A percentile compares a stretch with the other conserved stretches of the same genome.
Evolutionary conservation across 2,329 filamentous ascomycete genomes (phyloP).

Genomic region (Alternaria longipes): DNA sequence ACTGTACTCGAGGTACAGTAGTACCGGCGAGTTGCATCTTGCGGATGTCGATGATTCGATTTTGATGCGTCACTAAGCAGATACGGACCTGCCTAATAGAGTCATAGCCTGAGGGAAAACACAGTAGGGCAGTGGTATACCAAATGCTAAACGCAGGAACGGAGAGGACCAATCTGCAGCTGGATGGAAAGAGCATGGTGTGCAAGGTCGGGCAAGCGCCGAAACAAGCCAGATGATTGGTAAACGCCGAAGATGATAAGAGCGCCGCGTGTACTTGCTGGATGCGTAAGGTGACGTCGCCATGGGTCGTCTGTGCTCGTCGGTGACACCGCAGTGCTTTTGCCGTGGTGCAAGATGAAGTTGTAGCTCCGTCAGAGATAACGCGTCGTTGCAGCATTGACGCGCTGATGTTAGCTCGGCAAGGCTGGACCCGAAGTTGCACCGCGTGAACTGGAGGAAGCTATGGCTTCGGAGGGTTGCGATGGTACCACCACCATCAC

Average conservation of each 20-base stretch:
- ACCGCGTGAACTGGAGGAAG: neutral
- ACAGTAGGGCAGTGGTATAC: neutral
- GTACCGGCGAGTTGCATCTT: neutral
- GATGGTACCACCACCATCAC: neutral
- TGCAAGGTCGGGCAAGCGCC: neutral
- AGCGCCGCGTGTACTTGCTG: slow-evolving; percentile 4
- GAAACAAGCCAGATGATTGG: neutral
- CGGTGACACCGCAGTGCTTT: neutral
- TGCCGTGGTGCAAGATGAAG: neutral
- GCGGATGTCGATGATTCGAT: neutral
- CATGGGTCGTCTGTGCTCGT: neutral
- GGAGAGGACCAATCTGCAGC: slow-evolving; percentile 6
- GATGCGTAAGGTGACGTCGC: neutral
- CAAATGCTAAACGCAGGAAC: neutral
- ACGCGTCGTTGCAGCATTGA: neutral
- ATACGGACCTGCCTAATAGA: neutral
- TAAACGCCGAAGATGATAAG: slow-evolving; percentile 3
- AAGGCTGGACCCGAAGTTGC: neutral
- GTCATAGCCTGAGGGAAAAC: neutral
- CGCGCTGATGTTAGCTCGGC: neutral
- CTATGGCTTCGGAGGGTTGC: neutral
- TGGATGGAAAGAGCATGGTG: neutral
- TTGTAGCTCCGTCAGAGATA: neutral
- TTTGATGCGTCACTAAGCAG: slow-evolving; percentile 4
- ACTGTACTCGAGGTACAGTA: neutral